These are phyloP conservation scores for Sporisorium graminicola DNA, from an alignment of 1,284 basidiomycete genomes.

Conservation along the genomic window DNA sequence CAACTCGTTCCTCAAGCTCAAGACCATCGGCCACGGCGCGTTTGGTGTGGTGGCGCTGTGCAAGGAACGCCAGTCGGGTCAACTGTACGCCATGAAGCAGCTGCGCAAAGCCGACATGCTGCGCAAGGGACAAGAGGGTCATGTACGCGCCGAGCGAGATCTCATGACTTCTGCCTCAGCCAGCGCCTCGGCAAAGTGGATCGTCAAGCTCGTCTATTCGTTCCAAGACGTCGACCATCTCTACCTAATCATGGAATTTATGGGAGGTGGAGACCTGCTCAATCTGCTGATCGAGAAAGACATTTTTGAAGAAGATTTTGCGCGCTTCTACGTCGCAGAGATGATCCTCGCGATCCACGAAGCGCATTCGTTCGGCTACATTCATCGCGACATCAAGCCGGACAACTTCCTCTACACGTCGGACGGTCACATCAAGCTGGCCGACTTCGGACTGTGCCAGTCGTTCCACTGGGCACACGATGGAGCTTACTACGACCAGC, in stretches of 20 bases:
- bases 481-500: conserved; percentile 84
- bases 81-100: conserved; percentile 96
- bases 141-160: conserved; percentile 90
- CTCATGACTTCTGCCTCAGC: conserved; percentile 79
- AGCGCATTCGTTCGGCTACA: conserved; percentile 93
- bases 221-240: conserved; percentile 79
- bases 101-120: conserved; percentile 95
- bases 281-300: conserved; percentile 94
- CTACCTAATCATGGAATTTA: conserved; percentile 88
- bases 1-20: conserved; percentile 86
- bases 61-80: conserved; percentile 81
- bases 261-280: conserved; percentile 94
- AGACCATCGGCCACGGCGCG: conserved; percentile 97
- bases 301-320: conserved; percentile 92
- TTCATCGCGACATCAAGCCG: conserved; percentile 96
- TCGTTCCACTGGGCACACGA: conserved; percentile 68
- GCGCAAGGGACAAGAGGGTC: conserved; percentile 96
- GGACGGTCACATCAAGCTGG: conserved; percentile 91
- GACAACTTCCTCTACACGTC: conserved; percentile 95
- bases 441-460: conserved; percentile 87
- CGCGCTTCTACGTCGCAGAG: conserved; percentile 95
- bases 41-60: conserved; percentile 97
- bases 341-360: conserved; percentile 97
- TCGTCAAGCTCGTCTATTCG: conserved; percentile 89
- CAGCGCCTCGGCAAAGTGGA: conserved; percentile 75